Evolutionary conservation across 2,329 filamentous ascomycete genomes (phyloP).

Genomic region (Macrophomina tecta): DNA sequence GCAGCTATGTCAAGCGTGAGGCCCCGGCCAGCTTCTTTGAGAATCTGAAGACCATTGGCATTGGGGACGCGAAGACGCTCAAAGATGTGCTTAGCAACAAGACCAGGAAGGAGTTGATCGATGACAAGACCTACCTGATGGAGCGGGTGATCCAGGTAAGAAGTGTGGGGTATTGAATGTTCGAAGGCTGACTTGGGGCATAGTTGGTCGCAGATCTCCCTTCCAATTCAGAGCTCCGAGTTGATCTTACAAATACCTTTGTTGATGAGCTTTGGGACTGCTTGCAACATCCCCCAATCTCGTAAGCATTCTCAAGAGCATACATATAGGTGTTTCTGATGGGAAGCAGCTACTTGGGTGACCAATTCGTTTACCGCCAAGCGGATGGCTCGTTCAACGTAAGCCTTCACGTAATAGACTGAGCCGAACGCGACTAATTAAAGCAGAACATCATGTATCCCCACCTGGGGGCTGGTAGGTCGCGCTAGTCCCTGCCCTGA

Average conservation of each 20-base stretch:
- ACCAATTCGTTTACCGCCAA: constrained; percentile 45
- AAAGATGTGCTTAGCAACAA: constrained; percentile 68
- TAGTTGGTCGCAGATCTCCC: constrained; percentile 27
- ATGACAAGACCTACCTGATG: constrained; percentile 82
- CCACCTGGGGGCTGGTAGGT: constrained; percentile 40
- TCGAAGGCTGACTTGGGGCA: neutral
- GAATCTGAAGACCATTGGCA: constrained; percentile 64
- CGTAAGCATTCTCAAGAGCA: constrained; percentile 20
- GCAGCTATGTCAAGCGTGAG: constrained; percentile 47
- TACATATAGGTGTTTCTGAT: neutral
- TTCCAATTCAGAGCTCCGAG: constrained; percentile 28
- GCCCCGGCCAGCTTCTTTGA: constrained; percentile 57
- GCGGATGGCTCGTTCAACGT: constrained; percentile 51
- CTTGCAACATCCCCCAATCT: constrained; percentile 32
- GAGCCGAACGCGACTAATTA: constrained; percentile 42
- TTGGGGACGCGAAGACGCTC: constrained; percentile 49
- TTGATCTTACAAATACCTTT: constrained; percentile 32
- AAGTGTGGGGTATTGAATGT: neutral
- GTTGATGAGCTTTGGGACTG: constrained; percentile 32
- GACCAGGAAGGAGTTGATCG: constrained; percentile 66
- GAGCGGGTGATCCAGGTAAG: constrained; percentile 69
- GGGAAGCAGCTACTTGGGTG: constrained; percentile 44
- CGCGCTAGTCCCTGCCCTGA: neutral
- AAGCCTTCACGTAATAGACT: neutral
- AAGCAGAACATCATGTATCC: constrained; percentile 65